These are phyloP conservation scores for Saccharomycopsis microspora DNA, from an alignment of 805 yeast species.

Conservation along the genomic window DNA sequence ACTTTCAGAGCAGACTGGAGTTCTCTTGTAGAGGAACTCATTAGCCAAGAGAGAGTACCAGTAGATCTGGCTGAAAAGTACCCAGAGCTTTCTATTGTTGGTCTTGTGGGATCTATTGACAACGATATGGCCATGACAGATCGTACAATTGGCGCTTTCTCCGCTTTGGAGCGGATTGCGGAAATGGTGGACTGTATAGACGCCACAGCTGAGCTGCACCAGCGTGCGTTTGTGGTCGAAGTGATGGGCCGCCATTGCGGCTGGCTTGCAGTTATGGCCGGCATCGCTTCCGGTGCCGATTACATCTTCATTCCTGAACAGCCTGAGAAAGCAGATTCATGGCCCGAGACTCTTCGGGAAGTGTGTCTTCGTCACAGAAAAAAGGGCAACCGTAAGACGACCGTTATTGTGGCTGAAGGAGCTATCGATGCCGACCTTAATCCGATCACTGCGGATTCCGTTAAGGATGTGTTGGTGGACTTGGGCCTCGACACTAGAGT, in stretches of 20 bases:
- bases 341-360: conserved; percentile 73
- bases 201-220: conserved; percentile 95
- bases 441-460: conserved; percentile 73
- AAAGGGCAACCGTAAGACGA: conserved; percentile 87
- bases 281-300: conserved; percentile 94
- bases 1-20: conserved; percentile 94
- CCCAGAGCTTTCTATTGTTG: conserved; percentile 61
- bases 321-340: conserved; percentile 62
- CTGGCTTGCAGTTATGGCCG: conserved; percentile 97
- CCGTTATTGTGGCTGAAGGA: conserved; percentile 97
- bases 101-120: conserved; percentile 93
- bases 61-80: conserved; percentile 40
- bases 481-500: conserved; percentile 90
- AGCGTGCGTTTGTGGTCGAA: conserved; percentile 94
- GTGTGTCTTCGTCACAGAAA: conserved; percentile 71
- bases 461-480: conserved; percentile 70
- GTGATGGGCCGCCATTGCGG: conserved; percentile 99
- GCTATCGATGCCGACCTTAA: conserved; percentile 76
- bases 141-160: conserved; percentile 92
- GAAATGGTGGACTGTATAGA: conserved; percentile 93
- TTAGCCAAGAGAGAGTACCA: conserved; percentile 42
- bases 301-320: conserved; percentile 89
- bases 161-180: conserved; percentile 86
- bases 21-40: conserved; percentile 63
- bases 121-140: conserved; percentile 98